phyloP scores from a whole-genome alignment of 2,329 filamentous ascomycete species.

The Xylaria hypoxylon region DNA sequence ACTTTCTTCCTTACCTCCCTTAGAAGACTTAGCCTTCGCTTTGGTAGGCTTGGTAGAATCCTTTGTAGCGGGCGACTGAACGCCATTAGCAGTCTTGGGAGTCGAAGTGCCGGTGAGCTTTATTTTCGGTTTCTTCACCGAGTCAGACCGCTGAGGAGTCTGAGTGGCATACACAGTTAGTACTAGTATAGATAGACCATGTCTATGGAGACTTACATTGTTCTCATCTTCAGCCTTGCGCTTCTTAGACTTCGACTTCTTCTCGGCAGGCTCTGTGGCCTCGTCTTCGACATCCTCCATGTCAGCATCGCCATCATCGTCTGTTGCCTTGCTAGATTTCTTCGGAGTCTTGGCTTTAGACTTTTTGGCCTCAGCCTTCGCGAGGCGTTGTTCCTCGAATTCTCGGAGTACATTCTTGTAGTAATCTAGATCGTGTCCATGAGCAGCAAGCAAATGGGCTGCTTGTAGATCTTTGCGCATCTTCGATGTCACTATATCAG shows the following conservation, averaged over 20 bases:
- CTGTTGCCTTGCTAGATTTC: slow-evolving; percentile 62
- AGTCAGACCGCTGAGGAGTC: slow-evolving; percentile 70
- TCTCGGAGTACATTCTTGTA: slow-evolving; percentile 85
- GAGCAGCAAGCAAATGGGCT: slow-evolving; percentile 83
- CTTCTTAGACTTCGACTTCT: slow-evolving; percentile 75
- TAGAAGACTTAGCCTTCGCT: slow-evolving; percentile 66
- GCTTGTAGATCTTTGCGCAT: slow-evolving; percentile 81
- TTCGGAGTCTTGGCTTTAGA: slow-evolving; percentile 49
- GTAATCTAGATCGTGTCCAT: slow-evolving; percentile 80
- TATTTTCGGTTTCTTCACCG: slow-evolving; percentile 76
- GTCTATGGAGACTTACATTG: slow-evolving; percentile 65
- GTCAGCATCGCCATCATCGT: slow-evolving; percentile 68
- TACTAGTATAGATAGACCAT: neutral
- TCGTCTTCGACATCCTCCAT: slow-evolving; percentile 71
- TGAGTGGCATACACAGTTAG: slow-evolving; percentile 45
- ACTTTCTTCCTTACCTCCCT: slow-evolving; percentile 56
- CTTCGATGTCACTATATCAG: slow-evolving; percentile 77
- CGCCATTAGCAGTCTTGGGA: slow-evolving; percentile 76
- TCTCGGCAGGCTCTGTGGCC: slow-evolving; percentile 56
- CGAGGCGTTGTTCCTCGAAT: slow-evolving; percentile 73
- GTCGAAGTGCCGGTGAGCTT: slow-evolving; percentile 73
- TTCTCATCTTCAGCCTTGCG: slow-evolving; percentile 86
- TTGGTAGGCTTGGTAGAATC: slow-evolving; percentile 65
- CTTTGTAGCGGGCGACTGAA: slow-evolving; percentile 55
- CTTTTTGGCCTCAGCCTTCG: slow-evolving; percentile 62